These are phyloP conservation scores for Coniferiporia weirii DNA, from an alignment of 1,284 basidiomycete genomes.

Conservation along the genomic window DNA sequence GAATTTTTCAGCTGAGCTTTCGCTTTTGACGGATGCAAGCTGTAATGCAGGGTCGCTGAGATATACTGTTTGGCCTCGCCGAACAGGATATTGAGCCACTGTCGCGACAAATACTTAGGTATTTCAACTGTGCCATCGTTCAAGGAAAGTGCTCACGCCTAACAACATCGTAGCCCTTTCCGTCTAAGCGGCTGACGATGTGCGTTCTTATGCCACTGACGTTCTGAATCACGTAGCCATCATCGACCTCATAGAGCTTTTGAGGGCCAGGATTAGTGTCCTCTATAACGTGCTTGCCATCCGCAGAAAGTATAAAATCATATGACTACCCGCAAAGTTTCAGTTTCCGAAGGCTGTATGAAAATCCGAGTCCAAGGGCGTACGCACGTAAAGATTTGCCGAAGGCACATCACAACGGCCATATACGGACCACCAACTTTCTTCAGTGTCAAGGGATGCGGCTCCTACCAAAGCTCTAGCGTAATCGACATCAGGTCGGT, in stretches of 20 bases:
- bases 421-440: slow-evolving; percentile 52
- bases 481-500: slow-evolving; percentile 74
- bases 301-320: slow-evolving; percentile 71
- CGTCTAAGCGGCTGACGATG: slow-evolving; percentile 74
- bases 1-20: slow-evolving; percentile 24
- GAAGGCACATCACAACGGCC: slow-evolving; percentile 72
- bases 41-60: slow-evolving; percentile 69
- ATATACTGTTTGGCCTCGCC: slow-evolving; percentile 75
- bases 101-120: too few relatives aligned
- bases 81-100: slow-evolving; percentile 83
- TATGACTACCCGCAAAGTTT: slow-evolving; percentile 46
- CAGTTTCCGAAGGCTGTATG: not conserved
- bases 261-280: slow-evolving; percentile 62
- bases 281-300: slow-evolving; percentile 53
- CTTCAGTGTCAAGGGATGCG: slow-evolving; percentile 44
- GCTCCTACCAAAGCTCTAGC: slow-evolving; percentile 61
- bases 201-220: slow-evolving; percentile 71
- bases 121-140: too few relatives aligned
- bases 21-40: slow-evolving; percentile 28
- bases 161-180: slow-evolving; percentile 80
- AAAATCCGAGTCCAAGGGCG: not conserved
- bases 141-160: slow-evolving; percentile 51
- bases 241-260: slow-evolving; percentile 57
- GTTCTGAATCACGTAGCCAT: slow-evolving; percentile 75
- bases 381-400: slow-evolving; percentile 66